Evolutionary conservation across 2,329 filamentous ascomycete species (phyloP).

Genomic region (Pseudogymnoascus sp.): DNA sequence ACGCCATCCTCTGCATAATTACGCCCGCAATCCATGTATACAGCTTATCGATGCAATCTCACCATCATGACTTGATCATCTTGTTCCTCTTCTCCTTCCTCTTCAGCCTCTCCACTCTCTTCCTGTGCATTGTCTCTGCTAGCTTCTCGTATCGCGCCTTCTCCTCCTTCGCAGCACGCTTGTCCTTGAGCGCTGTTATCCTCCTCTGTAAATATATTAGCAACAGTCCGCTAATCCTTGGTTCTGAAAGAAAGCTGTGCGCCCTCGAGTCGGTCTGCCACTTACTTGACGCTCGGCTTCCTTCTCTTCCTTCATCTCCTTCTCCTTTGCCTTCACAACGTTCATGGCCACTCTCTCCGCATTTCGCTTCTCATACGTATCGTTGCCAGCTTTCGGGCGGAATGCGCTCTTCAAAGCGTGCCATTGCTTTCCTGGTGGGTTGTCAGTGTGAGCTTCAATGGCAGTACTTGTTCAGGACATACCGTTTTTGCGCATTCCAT

Average conservation of each 20-base stretch:
- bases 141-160: constrained; percentile 88
- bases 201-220: constrained; percentile 50
- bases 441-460: background rate
- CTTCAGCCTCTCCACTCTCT: constrained; percentile 87
- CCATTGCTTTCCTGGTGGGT: constrained; percentile 84
- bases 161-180: constrained; percentile 83
- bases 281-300: constrained; percentile 77
- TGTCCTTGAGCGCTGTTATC: constrained; percentile 76
- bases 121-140: constrained; percentile 96
- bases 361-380: constrained; percentile 70
- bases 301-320: constrained; percentile 93
- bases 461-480: constrained; percentile 21
- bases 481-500: constrained; percentile 81
- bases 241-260: background rate
- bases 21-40: constrained; percentile 17
- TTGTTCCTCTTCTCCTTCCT: constrained; percentile 96
- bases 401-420: constrained; percentile 78
- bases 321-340: constrained; percentile 86
- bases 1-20: constrained; percentile 18
- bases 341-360: constrained; percentile 63
- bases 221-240: constrained; percentile 9
- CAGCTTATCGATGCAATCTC: background rate
- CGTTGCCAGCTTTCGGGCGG: constrained; percentile 71
- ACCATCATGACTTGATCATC: constrained; percentile 57
- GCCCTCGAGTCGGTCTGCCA: constrained; percentile 10